Percentiles rank a stretch among this genome's conserved stretches.
phyloP scores from a whole-genome alignment of 129 eudicot genomes.

The Centrapalus pauciflorus region DNA sequence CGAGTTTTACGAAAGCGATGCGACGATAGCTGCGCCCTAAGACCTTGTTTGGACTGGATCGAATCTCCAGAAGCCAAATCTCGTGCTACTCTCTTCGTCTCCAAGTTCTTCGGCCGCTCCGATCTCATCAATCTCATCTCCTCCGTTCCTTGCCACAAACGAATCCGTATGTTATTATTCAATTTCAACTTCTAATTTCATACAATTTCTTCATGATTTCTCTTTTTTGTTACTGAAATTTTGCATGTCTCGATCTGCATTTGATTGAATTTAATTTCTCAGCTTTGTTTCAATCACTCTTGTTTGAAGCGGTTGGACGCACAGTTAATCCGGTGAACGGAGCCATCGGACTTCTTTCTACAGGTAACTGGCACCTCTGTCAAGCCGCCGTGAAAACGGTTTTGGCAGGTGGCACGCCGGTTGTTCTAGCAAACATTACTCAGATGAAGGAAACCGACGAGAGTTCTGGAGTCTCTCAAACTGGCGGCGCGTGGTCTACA shows the following conservation, averaged over 20 bases:
- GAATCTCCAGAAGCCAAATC: constrained; percentile 53
- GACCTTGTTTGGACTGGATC: constrained; percentile 65
- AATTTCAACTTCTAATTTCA: not conserved
- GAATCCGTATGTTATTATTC: constrained; percentile 38
- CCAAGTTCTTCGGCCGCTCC: constrained; percentile 84
- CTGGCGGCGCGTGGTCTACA: constrained; percentile 9
- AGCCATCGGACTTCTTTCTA: constrained; percentile 58
- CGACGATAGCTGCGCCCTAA: constrained; percentile 46
- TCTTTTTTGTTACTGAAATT: not conserved
- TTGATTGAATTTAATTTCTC: constrained; percentile 6
- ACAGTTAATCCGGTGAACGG: constrained; percentile 82
- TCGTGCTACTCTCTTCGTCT: constrained; percentile 71
- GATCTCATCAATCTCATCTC: constrained; percentile 70
- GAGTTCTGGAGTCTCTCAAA: constrained; percentile 13
- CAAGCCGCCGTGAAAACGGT: constrained; percentile 59
- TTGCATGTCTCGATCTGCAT: not conserved
- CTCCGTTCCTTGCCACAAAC: constrained; percentile 46
- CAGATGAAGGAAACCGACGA: constrained; percentile 13
- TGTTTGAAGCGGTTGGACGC: constrained; percentile 80
- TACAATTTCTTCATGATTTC: not conserved
- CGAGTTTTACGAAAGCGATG: constrained; percentile 63
- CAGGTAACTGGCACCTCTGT: constrained; percentile 79
- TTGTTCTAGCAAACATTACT: constrained; percentile 17
- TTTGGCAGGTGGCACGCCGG: constrained; percentile 52
- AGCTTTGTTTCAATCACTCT: constrained; percentile 68